These are phyloP conservation scores for Syncephalastrum sp. DNA, from an alignment of 371 early-diverging fungal species.

Conservation along the genomic window DNA sequence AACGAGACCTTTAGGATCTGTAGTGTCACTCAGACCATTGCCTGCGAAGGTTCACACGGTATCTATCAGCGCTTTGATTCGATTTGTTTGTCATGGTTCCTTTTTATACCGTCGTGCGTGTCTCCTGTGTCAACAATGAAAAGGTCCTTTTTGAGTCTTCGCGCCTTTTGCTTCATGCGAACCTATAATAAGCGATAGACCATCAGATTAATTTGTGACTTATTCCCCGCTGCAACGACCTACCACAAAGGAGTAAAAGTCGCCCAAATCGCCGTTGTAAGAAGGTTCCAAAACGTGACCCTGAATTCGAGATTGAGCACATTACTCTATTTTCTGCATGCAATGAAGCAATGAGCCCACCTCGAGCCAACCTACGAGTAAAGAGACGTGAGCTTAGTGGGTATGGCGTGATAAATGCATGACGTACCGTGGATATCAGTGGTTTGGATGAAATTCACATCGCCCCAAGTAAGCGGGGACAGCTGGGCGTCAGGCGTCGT, in stretches of 20 bases:
- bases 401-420: neutral
- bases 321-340: neutral
- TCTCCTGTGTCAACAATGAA: constrained; percentile 62
- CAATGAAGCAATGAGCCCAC: constrained; percentile 10
- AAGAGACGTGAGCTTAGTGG: neutral
- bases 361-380: constrained; percentile 37
- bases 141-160: constrained; percentile 45
- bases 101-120: constrained; percentile 42
- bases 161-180: constrained; percentile 51
- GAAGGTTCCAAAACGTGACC: constrained; percentile 42
- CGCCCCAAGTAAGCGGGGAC: constrained; percentile 47
- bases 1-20: constrained; percentile 33
- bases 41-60: constrained; percentile 17
- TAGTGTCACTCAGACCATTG: constrained; percentile 52
- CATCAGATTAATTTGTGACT: neutral
- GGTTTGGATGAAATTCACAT: constrained; percentile 52
- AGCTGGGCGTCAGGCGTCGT: constrained; percentile 25
- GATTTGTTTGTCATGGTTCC: too few relatives aligned
- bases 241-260: constrained; percentile 54
- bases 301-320: constrained; percentile 7
- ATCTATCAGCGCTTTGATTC: neutral
- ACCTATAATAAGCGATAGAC: constrained; percentile 8
- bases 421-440: constrained; percentile 45
- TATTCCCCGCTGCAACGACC: neutral
- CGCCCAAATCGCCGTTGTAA: constrained; percentile 56